Percentiles rank a stretch among this genome's conserved stretches.
phyloP scores from a whole-genome alignment of 202 grass and related monocot species.

The Zizania palustris region DNA sequence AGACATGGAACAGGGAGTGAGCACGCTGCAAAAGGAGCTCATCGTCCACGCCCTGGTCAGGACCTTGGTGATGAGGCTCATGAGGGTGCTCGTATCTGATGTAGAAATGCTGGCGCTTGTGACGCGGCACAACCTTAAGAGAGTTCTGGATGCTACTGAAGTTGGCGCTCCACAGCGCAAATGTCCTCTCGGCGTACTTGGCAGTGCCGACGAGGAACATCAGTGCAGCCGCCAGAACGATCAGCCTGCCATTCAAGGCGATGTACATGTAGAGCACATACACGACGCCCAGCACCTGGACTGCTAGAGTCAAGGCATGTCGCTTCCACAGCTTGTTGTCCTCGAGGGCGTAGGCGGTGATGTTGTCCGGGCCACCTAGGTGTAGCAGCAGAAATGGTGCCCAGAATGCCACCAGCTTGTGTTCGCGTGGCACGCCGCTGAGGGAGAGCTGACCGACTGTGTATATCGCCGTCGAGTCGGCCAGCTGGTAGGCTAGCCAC shows the following conservation, averaged over 20 bases:
- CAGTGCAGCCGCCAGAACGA: not conserved
- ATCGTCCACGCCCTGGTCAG: not conserved
- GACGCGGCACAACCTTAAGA: not conserved
- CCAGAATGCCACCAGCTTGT: constrained; percentile 52
- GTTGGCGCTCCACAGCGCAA: constrained; percentile 32
- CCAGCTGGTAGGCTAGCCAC: constrained; percentile 20
- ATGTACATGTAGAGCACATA: constrained; percentile 11
- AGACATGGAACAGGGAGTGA: constrained; percentile 36
- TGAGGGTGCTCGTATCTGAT: too few relatives aligned
- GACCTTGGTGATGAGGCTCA: too few relatives aligned
- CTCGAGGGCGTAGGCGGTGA: constrained; percentile 44
- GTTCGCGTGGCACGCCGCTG: not conserved
- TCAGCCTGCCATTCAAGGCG: not conserved
- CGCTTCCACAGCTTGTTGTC: constrained; percentile 61
- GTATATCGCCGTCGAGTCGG: not conserved
- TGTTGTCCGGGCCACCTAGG: constrained; percentile 47
- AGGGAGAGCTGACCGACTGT: not conserved
- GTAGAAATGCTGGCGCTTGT: not conserved
- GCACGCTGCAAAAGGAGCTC: not conserved
- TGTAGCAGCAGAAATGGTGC: constrained; percentile 52
- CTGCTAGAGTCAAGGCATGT: constrained; percentile 26
- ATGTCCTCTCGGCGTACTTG: constrained; percentile 49
- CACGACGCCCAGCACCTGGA: constrained; percentile 18
- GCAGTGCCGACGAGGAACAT: constrained; percentile 37
- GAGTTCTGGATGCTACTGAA: constrained; percentile 31